Percentiles rank a stretch among this genome's conserved stretches.
phyloP scores from a whole-genome alignment of 2,329 filamentous ascomycete genomes.

The Pseudogymnoascus sp. region DNA sequence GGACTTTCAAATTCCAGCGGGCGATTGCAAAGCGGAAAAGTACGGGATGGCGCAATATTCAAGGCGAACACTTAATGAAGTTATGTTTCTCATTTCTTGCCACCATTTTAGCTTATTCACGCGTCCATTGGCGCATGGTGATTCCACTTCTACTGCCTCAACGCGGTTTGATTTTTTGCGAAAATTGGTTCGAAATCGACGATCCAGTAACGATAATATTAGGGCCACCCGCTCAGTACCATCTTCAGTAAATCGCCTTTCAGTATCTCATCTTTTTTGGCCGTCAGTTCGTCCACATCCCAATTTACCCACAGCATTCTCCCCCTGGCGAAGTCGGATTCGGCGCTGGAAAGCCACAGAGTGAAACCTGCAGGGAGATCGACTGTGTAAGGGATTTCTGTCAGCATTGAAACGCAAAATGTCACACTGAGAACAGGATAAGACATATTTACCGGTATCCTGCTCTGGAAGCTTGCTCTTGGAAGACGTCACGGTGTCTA shows the following conservation, averaged over 20 bases:
- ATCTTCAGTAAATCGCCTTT: neutral
- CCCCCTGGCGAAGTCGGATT: slow-evolving; percentile 34
- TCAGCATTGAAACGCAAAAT: neutral
- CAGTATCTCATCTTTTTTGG: slow-evolving; percentile 10
- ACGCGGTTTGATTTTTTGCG: neutral
- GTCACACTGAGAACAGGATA: neutral
- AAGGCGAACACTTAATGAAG: neutral
- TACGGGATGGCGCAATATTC: neutral
- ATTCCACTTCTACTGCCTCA: neutral
- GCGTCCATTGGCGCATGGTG: neutral
- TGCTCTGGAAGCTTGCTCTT: slow-evolving; percentile 1
- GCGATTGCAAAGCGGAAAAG: neutral
- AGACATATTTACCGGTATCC: neutral
- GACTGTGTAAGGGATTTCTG: neutral
- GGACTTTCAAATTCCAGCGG: neutral
- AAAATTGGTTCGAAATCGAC: neutral
- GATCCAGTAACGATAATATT: neutral
- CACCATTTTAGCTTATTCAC: neutral
- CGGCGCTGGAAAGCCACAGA: slow-evolving; percentile 33
- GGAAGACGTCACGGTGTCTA: slow-evolving; percentile 13
- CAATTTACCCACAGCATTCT: slow-evolving; percentile 33
- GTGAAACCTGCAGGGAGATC: slow-evolving; percentile 9
- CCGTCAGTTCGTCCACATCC: slow-evolving; percentile 35
- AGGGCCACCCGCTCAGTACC: neutral
- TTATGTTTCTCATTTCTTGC: neutral